Base-by-base conservation (phyloP, 257 asterid species). In the Solanum chiquidenum region DNA sequence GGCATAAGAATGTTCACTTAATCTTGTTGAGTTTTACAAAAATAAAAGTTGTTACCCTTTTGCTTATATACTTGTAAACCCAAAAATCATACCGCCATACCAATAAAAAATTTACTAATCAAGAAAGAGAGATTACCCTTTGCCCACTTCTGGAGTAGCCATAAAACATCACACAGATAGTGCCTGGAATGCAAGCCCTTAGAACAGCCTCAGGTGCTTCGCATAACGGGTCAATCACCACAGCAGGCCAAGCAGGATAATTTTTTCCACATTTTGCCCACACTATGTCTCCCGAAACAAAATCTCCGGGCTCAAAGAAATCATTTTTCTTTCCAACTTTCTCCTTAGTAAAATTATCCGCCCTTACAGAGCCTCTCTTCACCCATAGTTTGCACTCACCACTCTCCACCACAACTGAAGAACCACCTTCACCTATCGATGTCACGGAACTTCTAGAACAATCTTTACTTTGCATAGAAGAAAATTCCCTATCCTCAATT, bases 231-330 rank as follows among this genome's bases (percentile, higher is more conserved):
- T 97, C 98, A 62, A 97, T 95, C 52, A 96, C 99, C 68, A 91
- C 86, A 69, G 98, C 99, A 33, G 99, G 99, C 99, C 99, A 97
- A 72, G 99, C 98, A 23, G 99, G 98, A 49, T 86, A 95, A 23
- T 92, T 88, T 89, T 94, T 97, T 79, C 99, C 99, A 86, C 98
- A 96, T 86, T 93, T 97, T 7, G 99, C 99, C 99, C 99, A 97
- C 72, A 96, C 98, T 40, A 93, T 86, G 85, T 97, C 99, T 6
- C 94, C 98, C 90, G 21, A 69, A 58, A 87, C 92, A 88, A 97
- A 97, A 83, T 96, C 96, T 60, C 89, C 89, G 5, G 94, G 98
- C 88, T 86, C 88, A 73, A 89, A 97, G 86, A 91, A 94, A 83
- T 92, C 93, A 87, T 92, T 91, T 87, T 92, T 91, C 91, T 90